Base-by-base conservation (phyloP, 371 early-diverging fungal genomes). In the Parasitella parasitica region DNA sequence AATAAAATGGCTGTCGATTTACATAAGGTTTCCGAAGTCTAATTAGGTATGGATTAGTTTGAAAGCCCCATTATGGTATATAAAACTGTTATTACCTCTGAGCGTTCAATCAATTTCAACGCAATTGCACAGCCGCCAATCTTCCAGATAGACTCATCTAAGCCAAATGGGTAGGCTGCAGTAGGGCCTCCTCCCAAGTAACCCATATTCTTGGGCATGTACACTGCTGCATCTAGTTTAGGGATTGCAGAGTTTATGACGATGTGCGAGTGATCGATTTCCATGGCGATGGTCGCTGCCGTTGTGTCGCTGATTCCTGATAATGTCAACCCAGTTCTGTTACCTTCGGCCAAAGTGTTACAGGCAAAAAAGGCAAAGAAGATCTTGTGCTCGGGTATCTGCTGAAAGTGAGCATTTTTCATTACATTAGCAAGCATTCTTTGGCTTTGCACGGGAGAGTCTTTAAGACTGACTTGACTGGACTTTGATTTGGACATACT, bases 101-200 rank as follows among this genome's bases (percentile, higher is more conserved):
- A 79, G 13, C 72, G 67, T 50, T 90, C 87, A 32, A 89, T 80
- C 7, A 90, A 63, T 30, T 82, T 82, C 28, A 90, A 63, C 1
- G 85, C 83, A 16, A 89, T 77, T 15, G 86, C 82, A 63, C 87
- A 87, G 2, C 91, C 90, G 9, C 91, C 90, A 52, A 90, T 78
- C 51, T 87, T 89, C 89, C 90, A 89, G 32, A 89, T 79, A 0
- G 89, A 83, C 56, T 90, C 90, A 65, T 87, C 86, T 51, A 86
- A 54, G 18, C 87, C 81, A 70, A 80, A 75, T 18, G 85, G 80
- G 60, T 82, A 76, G 7, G 86, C 86, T 2, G 83, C 70, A 28
- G 83, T 70, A 0, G 86, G 85, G 27, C 80, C 72, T 8, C 90
- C 90, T 4, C 67, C 61, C 13, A 90, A 58, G 35, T 80, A 71